phyloP scores from a whole-genome alignment of 108 stramenopile genomes.

The Tribonema minus region DNA sequence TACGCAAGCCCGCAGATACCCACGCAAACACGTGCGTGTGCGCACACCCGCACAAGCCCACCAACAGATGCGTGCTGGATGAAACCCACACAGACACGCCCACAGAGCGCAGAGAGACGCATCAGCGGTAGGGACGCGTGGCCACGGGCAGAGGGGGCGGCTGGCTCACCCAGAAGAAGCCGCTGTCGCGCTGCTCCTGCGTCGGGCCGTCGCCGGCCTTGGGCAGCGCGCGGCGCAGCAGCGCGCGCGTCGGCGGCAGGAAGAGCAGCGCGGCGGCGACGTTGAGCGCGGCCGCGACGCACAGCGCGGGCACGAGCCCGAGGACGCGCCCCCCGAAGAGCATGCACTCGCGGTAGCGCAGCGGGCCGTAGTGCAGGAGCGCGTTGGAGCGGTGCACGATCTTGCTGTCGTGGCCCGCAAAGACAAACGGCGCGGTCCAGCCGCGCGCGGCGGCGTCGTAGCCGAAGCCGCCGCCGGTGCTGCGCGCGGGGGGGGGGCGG shows the following conservation, averaged over 20 bases:
- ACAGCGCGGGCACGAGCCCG: neutral
- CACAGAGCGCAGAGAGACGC: no score
- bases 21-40: no score
- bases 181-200: conserved; percentile 10
- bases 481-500: no score
- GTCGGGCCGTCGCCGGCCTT: conserved; percentile 31
- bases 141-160: no score
- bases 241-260: neutral
- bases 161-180: conserved; percentile 20
- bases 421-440: conserved; percentile 29
- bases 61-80: no score
- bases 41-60: no score
- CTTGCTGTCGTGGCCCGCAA: conserved; percentile 41
- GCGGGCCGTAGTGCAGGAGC: neutral
- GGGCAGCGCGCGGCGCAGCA: neutral
- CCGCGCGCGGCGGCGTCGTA: conserved; percentile 17
- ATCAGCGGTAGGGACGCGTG: no score
- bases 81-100: no score
- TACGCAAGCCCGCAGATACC: no score
- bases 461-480: conserved; percentile 6
- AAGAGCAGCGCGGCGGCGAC: neutral
- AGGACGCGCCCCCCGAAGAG: neutral
- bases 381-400: conserved; percentile 20
- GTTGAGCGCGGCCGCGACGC: neutral
- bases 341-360: conserved; percentile 26